Evolutionary conservation across 768 basidiomycete species (phyloP).

Genomic region (Lentinus brumalis): DNA sequence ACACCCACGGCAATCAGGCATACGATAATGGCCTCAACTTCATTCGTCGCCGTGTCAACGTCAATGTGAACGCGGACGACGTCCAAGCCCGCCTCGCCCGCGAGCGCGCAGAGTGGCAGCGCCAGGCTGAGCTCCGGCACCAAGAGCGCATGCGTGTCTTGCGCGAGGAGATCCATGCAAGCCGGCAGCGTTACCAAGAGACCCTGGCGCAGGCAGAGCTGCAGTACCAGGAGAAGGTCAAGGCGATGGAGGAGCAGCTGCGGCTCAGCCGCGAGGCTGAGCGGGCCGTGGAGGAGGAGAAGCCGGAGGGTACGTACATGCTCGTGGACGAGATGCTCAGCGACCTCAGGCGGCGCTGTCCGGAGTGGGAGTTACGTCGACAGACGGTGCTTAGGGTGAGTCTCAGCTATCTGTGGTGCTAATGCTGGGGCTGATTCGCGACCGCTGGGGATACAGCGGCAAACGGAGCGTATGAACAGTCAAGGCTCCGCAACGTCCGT

Average conservation of each 20-base stretch:
- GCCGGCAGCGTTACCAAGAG: constrained; percentile 29
- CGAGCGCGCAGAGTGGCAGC: constrained; percentile 34
- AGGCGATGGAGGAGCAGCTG: constrained; percentile 38
- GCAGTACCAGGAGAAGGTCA: constrained; percentile 37
- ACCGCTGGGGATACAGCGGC: constrained; percentile 16
- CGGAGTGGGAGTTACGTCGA: constrained; percentile 63
- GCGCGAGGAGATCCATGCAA: constrained; percentile 29
- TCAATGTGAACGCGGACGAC: constrained; percentile 18
- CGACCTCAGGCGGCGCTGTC: constrained; percentile 55
- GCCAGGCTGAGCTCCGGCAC: constrained; percentile 48
- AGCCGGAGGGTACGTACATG: constrained; percentile 11
- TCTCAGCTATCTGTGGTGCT: constrained; percentile 5
- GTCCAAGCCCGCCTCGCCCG: constrained; percentile 27
- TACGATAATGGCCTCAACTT: constrained; percentile 33
- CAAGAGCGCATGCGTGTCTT: constrained; percentile 51
- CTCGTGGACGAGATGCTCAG: constrained; percentile 57
- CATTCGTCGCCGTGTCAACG: constrained; percentile 19
- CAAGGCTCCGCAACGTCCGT: constrained; percentile 2
- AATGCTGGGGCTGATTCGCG: constrained; percentile 5
- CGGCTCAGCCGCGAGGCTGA: constrained; percentile 35
- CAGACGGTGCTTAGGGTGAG: constrained; percentile 53
- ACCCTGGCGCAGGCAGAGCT: constrained; percentile 23
- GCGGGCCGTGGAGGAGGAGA: constrained; percentile 35
- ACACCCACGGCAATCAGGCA: constrained; percentile 11
- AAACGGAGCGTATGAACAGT: constrained; percentile 20